Conservation (phyloP, 225 moss, liverwort and hornwort species). For the Pseudisothecium myosuroides region DNA sequence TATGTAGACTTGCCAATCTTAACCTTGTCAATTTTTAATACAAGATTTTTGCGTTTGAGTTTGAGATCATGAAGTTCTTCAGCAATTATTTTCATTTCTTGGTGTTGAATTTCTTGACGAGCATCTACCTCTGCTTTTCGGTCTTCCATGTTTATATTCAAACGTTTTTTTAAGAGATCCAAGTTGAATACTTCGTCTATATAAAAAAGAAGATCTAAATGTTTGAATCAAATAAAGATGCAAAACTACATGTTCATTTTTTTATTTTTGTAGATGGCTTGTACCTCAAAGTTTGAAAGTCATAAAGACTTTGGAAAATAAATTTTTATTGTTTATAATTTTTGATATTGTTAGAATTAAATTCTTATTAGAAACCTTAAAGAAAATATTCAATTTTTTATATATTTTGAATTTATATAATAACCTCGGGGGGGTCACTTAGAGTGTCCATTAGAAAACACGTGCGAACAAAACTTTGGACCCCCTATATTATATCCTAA, state of each 20-base stretch:
- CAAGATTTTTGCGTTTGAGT: slow-evolving; percentile 54
- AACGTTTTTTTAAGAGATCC: slow-evolving; percentile 63
- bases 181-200: slow-evolving; percentile 73
- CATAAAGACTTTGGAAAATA: neutral
- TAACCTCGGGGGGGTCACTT: no score
- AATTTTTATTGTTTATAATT: neutral
- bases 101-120: slow-evolving; percentile 42
- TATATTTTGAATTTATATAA: no score
- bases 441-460: no score
- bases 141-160: slow-evolving; percentile 68
- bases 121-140: slow-evolving; percentile 61
- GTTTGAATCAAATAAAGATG: neutral
- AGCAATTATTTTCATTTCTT: slow-evolving; percentile 52
- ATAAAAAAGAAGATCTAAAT: neutral
- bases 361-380: neutral
- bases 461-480: no score
- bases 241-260: neutral
- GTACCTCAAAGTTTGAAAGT: neutral
- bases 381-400: neutral
- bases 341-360: neutral
- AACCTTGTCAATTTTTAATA: slow-evolving; percentile 70
- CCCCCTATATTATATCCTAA: no score
- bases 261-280: neutral
- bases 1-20: no score
- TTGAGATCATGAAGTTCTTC: slow-evolving; percentile 78